Conservation (phyloP, 345 rosid genomes). For the Gossypium mustelinum region DNA sequence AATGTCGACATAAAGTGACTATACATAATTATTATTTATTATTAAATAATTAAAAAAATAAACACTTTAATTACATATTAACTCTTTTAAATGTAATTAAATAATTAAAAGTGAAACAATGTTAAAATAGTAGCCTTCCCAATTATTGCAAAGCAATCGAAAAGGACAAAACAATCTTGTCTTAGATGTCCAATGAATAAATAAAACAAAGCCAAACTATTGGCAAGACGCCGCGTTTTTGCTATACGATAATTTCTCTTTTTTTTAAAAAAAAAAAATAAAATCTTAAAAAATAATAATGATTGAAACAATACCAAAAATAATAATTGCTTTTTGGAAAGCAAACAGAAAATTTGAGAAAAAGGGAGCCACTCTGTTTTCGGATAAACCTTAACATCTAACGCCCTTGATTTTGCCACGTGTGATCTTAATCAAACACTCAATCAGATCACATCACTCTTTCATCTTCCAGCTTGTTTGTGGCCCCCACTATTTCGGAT, state of each 20-base stretch:
- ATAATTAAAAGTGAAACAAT: not conserved
- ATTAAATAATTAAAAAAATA: no score
- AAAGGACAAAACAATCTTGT: conserved; percentile 2
- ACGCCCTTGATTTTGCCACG: conserved; percentile 17
- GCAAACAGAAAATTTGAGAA: not conserved
- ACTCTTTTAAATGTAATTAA: not conserved
- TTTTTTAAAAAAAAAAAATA: not conserved
- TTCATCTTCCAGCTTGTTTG: not conserved
- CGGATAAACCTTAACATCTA: conserved; percentile 14
- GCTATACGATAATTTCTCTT: not conserved
- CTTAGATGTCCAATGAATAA: not conserved
- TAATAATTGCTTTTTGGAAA: not conserved
- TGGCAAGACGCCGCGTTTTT: conserved; percentile 47
- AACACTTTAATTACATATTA: no score
- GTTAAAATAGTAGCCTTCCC: not conserved
- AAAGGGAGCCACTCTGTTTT: conserved; percentile 24
- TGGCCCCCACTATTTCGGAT: not conserved
- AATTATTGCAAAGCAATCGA: not conserved
- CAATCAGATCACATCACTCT: not conserved
- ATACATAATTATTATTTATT: not conserved
- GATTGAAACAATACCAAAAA: not conserved
- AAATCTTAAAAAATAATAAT: not conserved
- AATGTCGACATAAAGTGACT: not conserved
- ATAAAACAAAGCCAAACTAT: conserved; percentile 20
- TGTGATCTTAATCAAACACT: not conserved